A percentile compares a stretch with the other conserved stretches of the same genome.
Conservation (phyloP, 495 filamentous ascomycete species). For the Annulohypoxylon stygium region DNA sequence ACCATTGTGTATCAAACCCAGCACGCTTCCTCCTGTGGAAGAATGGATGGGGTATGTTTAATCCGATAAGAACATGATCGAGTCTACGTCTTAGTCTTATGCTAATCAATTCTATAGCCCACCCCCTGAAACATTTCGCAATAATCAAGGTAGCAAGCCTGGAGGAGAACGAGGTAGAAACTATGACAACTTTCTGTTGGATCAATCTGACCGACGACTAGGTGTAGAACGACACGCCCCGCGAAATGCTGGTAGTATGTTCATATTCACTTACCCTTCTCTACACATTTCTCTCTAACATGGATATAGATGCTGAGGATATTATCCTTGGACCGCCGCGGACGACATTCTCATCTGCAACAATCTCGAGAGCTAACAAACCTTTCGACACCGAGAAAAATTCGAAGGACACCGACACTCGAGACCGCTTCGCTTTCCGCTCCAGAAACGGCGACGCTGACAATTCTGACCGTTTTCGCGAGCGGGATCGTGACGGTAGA, state of each 20-base stretch:
- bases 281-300: conserved; percentile 32
- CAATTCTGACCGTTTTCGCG: conserved; percentile 60
- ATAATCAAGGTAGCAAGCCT: conserved; percentile 53
- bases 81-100: conserved; percentile 9
- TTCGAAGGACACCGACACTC: conserved; percentile 63
- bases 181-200: conserved; percentile 57
- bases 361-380: conserved; percentile 67
- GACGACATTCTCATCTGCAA: conserved; percentile 86
- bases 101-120: conserved; percentile 51
- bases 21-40: conserved; percentile 84
- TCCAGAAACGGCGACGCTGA: conserved; percentile 77
- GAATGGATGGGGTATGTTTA: conserved; percentile 96
- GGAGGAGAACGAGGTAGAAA: conserved; percentile 59
- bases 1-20: conserved; percentile 85
- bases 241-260: conserved; percentile 67
- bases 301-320: conserved; percentile 72
- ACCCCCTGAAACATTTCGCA: conserved; percentile 59
- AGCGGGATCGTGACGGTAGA: conserved; percentile 64
- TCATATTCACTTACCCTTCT: conserved; percentile 21
- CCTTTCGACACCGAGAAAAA: conserved; percentile 64
- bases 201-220: conserved; percentile 69
- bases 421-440: conserved; percentile 76
- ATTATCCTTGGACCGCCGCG: conserved; percentile 92
- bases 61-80: background rate
- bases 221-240: conserved; percentile 71